Evolutionary conservation across 1,139 yeast species (phyloP).

Genomic region (Sugiyamaella novakii): DNA sequence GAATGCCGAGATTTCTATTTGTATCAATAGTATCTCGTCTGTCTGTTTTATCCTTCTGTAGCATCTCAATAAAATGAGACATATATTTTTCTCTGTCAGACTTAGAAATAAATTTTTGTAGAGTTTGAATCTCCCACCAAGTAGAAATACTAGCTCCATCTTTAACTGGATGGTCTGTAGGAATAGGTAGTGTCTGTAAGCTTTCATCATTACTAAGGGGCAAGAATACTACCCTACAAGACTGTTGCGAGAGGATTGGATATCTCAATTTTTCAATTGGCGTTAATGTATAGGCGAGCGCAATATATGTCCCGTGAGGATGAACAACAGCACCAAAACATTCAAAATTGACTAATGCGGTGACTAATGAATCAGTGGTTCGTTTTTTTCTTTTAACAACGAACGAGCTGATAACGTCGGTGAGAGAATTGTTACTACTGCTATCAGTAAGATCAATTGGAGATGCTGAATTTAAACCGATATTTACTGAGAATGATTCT

Average conservation of each 20-base stretch:
- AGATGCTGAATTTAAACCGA: constrained; percentile 11
- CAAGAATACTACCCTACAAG: constrained; percentile 28
- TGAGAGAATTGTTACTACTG: not conserved
- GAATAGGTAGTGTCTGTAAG: not conserved
- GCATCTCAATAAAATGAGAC: not conserved
- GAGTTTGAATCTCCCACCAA: constrained; percentile 32
- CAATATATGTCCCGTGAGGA: constrained; percentile 30
- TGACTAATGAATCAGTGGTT: constrained; percentile 19
- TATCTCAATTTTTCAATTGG: constrained; percentile 29
- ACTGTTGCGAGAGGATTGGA: constrained; percentile 31
- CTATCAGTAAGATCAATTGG: not conserved
- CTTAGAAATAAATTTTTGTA: constrained; percentile 22
- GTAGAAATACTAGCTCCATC: constrained; percentile 27
- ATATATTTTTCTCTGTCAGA: constrained; percentile 19
- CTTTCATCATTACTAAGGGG: constrained; percentile 23
- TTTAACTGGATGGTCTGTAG: constrained; percentile 20
- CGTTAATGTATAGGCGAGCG: constrained; percentile 27
- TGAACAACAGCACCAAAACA: constrained; percentile 28
- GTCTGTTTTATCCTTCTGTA: not conserved
- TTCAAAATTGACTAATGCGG: constrained; percentile 25
- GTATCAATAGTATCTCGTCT: not conserved
- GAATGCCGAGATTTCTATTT: not conserved
- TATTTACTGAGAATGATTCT: constrained; percentile 21
- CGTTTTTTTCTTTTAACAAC: constrained; percentile 17
- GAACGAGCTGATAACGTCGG: constrained; percentile 6